These are phyloP conservation scores for Eurotiales sp. DNA, from an alignment of 2,329 filamentous ascomycete species.

Conservation along the genomic window DNA sequence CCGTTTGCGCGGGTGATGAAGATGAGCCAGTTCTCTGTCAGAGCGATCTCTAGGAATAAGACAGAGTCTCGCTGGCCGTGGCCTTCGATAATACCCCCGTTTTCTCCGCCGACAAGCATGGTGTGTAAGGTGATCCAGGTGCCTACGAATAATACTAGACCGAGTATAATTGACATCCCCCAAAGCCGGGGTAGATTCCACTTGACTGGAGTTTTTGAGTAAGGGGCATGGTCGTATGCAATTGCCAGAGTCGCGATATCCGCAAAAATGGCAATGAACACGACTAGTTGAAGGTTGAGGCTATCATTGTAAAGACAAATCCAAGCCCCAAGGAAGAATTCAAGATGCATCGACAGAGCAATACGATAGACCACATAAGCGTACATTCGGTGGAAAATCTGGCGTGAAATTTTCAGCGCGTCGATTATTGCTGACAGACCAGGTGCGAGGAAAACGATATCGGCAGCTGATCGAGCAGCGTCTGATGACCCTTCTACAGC, in stretches of 20 bases:
- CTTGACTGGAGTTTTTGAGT: conserved; percentile 81
- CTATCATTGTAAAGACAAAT: conserved; percentile 82
- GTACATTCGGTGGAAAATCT: conserved; percentile 97
- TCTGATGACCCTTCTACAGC: conserved; percentile 90
- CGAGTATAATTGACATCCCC: conserved; percentile 85
- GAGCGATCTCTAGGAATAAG: conserved; percentile 82
- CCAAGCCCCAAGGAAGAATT: conserved; percentile 89
- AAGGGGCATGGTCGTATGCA: conserved; percentile 89
- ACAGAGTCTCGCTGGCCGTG: conserved; percentile 77
- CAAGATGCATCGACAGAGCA: conserved; percentile 82
- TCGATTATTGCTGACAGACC: conserved; percentile 91
- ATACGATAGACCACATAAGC: conserved; percentile 95
- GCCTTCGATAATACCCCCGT: conserved; percentile 86
- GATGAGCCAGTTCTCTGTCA: conserved; percentile 94
- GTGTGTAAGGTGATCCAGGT: conserved; percentile 89
- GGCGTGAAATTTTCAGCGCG: conserved; percentile 85
- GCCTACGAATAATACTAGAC: conserved; percentile 73
- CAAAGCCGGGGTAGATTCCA: conserved; percentile 94
- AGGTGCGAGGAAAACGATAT: conserved; percentile 90
- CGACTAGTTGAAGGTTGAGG: conserved; percentile 80
- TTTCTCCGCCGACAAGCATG: conserved; percentile 64
- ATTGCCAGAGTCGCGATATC: conserved; percentile 90
- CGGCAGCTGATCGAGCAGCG: conserved; percentile 83
- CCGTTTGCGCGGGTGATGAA: conserved; percentile 93
- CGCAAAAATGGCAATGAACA: conserved; percentile 93